Percentiles rank a stretch among this genome's conserved stretches.
phyloP scores from a whole-genome alignment of 257 asterid species.

The Striga asiatica region DNA sequence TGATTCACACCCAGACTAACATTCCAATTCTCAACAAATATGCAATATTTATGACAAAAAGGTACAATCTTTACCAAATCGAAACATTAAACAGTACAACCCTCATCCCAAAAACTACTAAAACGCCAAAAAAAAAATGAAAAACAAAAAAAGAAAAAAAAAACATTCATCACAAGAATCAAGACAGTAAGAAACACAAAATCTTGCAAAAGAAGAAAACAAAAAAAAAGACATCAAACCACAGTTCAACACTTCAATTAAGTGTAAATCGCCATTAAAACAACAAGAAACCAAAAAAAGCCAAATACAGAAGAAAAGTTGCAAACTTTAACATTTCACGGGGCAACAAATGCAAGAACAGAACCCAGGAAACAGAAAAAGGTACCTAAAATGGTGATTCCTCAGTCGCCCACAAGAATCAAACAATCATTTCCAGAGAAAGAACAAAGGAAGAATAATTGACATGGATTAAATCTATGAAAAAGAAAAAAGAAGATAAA shows the following conservation, averaged over 20 bases:
- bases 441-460: not conserved
- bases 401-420: slow-evolving; percentile 27
- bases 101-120: slow-evolving; percentile 3
- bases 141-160: not conserved
- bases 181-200: slow-evolving; percentile 6
- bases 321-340: slow-evolving; percentile 12
- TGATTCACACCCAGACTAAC: not conserved
- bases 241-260: slow-evolving; percentile 30
- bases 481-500: not conserved
- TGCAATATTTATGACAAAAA: not conserved
- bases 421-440: slow-evolving; percentile 6
- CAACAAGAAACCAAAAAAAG: slow-evolving; percentile 11
- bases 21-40: not conserved
- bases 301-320: slow-evolving; percentile 14
- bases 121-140: not conserved
- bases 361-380: slow-evolving; percentile 17
- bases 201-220: not conserved
- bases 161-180: not conserved
- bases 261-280: too few species aligned
- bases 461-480: slow-evolving; percentile 3
- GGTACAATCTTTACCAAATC: slow-evolving; percentile 11
- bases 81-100: slow-evolving; percentile 7
- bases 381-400: slow-evolving; percentile 25
- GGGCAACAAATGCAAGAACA: not conserved
- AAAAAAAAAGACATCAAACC: slow-evolving; percentile 13